A percentile compares a stretch with the other conserved stretches of the same genome.
These are phyloP conservation scores for Russula sp. DNA, from an alignment of 768 basidiomycete genomes.

Conservation along the genomic window DNA sequence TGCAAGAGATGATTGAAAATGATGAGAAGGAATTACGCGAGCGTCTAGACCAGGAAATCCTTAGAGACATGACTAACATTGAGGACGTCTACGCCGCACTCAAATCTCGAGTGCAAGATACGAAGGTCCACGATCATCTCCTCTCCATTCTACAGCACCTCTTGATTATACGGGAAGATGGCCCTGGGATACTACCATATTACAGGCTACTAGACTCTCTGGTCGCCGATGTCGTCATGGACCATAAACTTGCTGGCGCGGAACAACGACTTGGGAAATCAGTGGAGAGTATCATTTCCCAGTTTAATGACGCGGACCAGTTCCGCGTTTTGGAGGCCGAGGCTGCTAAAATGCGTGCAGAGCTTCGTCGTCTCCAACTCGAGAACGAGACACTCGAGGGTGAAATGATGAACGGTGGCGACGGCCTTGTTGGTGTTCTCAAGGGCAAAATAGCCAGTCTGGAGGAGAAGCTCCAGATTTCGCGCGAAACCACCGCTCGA, in stretches of 20 bases:
- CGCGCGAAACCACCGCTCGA: slow-evolving; percentile 68
- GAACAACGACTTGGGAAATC: slow-evolving; percentile 83
- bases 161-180: slow-evolving; percentile 84
- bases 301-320: slow-evolving; percentile 86
- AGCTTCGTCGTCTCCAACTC: slow-evolving; percentile 56
- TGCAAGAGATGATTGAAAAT: slow-evolving; percentile 57
- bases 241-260: slow-evolving; percentile 79
- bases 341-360: slow-evolving; percentile 55
- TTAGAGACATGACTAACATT: slow-evolving; percentile 71
- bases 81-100: slow-evolving; percentile 85
- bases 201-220: slow-evolving; percentile 88
- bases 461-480: slow-evolving; percentile 72
- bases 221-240: slow-evolving; percentile 85
- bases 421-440: slow-evolving; percentile 77
- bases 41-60: slow-evolving; percentile 65
- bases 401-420: slow-evolving; percentile 72
- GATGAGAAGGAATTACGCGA: slow-evolving; percentile 70
- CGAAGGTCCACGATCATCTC: slow-evolving; percentile 77
- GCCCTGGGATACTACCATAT: slow-evolving; percentile 74
- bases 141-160: slow-evolving; percentile 93
- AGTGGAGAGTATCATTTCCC: slow-evolving; percentile 80
- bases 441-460: slow-evolving; percentile 60
- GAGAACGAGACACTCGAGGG: slow-evolving; percentile 81
- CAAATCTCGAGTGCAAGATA: slow-evolving; percentile 64
- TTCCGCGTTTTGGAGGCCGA: slow-evolving; percentile 75